phyloP scores from a whole-genome alignment of 2,329 filamentous ascomycete genomes.

The Fusarium udum region DNA sequence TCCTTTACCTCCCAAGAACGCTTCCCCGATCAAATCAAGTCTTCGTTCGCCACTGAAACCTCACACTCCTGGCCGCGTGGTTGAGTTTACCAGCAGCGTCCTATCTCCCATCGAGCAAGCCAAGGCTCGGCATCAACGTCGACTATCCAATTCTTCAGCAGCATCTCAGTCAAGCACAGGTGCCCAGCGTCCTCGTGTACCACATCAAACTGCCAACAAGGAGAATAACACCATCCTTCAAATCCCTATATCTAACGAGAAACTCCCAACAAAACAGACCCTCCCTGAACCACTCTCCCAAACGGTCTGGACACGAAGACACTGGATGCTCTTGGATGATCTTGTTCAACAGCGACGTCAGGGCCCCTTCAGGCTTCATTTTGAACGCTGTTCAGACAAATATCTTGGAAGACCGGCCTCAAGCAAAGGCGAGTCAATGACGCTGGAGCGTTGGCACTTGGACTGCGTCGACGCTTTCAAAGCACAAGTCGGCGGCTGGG shows the following conservation, averaged over 20 bases:
- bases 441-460: conserved; percentile 65
- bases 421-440: conserved; percentile 57
- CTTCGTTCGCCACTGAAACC: conserved; percentile 66
- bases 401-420: conserved; percentile 61
- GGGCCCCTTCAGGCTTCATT: conserved; percentile 49
- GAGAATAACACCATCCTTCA: conserved; percentile 46
- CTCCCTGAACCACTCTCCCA: conserved; percentile 49
- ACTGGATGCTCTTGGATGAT: conserved; percentile 64
- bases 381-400: conserved; percentile 44
- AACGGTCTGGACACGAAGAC: conserved; percentile 58
- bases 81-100: conserved; percentile 65
- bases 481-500: conserved; percentile 59
- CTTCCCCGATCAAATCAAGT: conserved; percentile 66
- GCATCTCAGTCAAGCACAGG: conserved; percentile 26
- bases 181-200: conserved; percentile 15
- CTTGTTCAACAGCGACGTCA: conserved; percentile 59
- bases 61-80: conserved; percentile 66
- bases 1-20: conserved; percentile 60
- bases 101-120: conserved; percentile 57
- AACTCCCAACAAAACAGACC: conserved; percentile 34
- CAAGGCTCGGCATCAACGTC: conserved; percentile 45
- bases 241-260: conserved; percentile 43
- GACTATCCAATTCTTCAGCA: conserved; percentile 40
- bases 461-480: conserved; percentile 66
- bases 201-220: conserved; percentile 42